A percentile compares a stretch with the other conserved stretches of the same genome.
Conservation (phyloP, 257 asterid genomes). For the Thymus quinquecostatus region DNA sequence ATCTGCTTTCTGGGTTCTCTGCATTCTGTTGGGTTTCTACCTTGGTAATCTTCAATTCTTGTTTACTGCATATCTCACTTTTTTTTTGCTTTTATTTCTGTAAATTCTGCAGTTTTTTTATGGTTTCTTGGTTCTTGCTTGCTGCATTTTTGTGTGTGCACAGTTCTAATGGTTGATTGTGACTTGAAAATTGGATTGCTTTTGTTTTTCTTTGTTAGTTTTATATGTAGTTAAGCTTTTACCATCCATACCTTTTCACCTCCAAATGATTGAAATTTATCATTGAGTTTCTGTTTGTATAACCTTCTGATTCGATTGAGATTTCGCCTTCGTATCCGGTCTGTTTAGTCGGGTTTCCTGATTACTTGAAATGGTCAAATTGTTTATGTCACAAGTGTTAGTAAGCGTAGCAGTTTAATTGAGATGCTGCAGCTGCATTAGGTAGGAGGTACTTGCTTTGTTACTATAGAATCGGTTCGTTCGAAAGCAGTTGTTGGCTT, state of each 20-base stretch:
- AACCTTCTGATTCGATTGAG: neutral
- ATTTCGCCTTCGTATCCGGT: neutral
- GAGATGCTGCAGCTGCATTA: conserved; percentile 2
- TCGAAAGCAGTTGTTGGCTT: neutral
- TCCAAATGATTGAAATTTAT: neutral
- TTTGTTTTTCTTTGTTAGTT: neutral
- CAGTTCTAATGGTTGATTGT: conserved; percentile 11
- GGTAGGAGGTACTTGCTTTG: conserved; percentile 9
- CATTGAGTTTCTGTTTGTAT: neutral
- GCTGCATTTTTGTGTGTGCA: neutral
- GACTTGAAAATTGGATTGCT: neutral
- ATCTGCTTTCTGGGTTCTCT: conserved; percentile 26
- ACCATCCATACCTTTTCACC: neutral
- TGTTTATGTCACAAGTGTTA: neutral
- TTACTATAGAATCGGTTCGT: neutral
- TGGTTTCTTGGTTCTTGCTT: neutral
- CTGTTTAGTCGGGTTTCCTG: neutral
- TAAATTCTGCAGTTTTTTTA: neutral
- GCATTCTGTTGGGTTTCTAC: conserved; percentile 18
- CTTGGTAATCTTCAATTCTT: conserved; percentile 31
- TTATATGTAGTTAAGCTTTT: neutral
- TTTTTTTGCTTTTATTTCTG: neutral
- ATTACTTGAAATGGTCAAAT: neutral
- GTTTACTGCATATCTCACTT: neutral
- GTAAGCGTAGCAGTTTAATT: neutral